These are phyloP conservation scores for Cichorium intybus DNA, from an alignment of 140 eudicot genomes.

Conservation along the genomic window DNA sequence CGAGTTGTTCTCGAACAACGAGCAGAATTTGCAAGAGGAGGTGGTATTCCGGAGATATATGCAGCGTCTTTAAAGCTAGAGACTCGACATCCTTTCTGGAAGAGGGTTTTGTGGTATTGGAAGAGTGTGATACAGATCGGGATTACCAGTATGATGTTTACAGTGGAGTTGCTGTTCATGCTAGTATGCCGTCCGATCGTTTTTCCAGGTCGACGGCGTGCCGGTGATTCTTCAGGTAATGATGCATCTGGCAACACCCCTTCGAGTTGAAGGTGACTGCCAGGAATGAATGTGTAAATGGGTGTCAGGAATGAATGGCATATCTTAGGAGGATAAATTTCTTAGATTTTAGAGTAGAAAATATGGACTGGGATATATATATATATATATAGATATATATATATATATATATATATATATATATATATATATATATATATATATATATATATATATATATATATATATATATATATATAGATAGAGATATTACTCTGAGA, in stretches of 20 bases:
- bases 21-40: constrained; percentile 63
- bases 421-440: background rate
- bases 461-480: no score
- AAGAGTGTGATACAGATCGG: constrained; percentile 59
- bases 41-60: constrained; percentile 86
- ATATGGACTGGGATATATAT: background rate
- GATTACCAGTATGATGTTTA: constrained; percentile 54
- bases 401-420: no score
- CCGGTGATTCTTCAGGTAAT: constrained; percentile 18
- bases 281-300: background rate
- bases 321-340: background rate
- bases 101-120: constrained; percentile 75
- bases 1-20: constrained; percentile 72
- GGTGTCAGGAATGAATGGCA: background rate
- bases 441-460: no score
- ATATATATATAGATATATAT: background rate
- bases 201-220: constrained; percentile 42
- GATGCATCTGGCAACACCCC: constrained; percentile 6
- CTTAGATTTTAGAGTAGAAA: background rate
- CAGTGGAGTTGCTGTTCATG: constrained; percentile 57
- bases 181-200: constrained; percentile 69
- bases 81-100: constrained; percentile 76
- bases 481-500: background rate
- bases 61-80: constrained; percentile 55
- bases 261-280: constrained; percentile 34